Evolutionary conservation across 768 basidiomycete species (phyloP).

Genomic region (Amanita exitialis): DNA sequence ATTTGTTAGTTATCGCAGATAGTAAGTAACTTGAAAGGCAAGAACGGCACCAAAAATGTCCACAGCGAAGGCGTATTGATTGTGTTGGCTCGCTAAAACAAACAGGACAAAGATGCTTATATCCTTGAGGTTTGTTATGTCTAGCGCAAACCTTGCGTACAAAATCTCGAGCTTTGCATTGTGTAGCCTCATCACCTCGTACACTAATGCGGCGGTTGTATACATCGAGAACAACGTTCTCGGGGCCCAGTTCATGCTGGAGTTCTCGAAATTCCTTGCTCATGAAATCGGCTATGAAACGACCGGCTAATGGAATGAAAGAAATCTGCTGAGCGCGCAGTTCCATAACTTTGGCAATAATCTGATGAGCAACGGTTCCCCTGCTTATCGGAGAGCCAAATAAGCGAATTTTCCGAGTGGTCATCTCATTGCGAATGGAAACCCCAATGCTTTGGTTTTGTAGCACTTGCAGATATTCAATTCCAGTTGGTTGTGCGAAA

Average conservation of each 20-base stretch:
- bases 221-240: slow-evolving; percentile 45
- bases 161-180: slow-evolving; percentile 22
- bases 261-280: slow-evolving; percentile 34
- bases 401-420: slow-evolving; percentile 37
- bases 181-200: slow-evolving; percentile 36
- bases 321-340: slow-evolving; percentile 32
- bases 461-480: slow-evolving; percentile 33
- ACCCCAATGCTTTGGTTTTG: slow-evolving; percentile 28
- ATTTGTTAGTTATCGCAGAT: slow-evolving; percentile 43
- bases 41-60: slow-evolving; percentile 57
- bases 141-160: slow-evolving; percentile 31
- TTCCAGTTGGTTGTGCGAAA: slow-evolving; percentile 35
- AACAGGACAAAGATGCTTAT: slow-evolving; percentile 44
- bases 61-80: slow-evolving; percentile 48
- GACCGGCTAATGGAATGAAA: slow-evolving; percentile 35
- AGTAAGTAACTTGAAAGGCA: slow-evolving; percentile 53
- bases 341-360: slow-evolving; percentile 36
- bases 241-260: slow-evolving; percentile 40
- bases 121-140: slow-evolving; percentile 14
- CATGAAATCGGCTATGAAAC: slow-evolving; percentile 35
- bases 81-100: slow-evolving; percentile 50
- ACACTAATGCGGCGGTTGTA: slow-evolving; percentile 33
- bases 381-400: slow-evolving; percentile 40
- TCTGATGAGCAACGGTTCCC: slow-evolving; percentile 25
- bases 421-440: slow-evolving; percentile 29